Conservation (phyloP, 352 stramenopile genomes). For the Pythium scleroteichum region DNA sequence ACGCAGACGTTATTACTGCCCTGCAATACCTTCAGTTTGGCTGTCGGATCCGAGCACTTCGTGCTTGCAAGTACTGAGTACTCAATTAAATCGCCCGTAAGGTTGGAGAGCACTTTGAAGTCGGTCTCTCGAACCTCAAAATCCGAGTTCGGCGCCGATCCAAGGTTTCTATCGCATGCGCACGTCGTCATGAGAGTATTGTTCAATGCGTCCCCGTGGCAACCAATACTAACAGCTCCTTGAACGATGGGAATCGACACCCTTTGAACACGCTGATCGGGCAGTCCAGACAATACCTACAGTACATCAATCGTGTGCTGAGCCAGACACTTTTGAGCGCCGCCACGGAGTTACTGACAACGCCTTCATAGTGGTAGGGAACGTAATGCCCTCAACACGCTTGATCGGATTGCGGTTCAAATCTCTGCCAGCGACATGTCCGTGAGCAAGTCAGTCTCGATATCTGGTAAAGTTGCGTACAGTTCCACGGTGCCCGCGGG, state of each 20-base stretch:
- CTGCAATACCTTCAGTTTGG: neutral
- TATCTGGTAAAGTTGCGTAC: too few relatives aligned
- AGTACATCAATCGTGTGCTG: too few relatives aligned
- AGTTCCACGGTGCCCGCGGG: too few relatives aligned
- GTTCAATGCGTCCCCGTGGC: neutral
- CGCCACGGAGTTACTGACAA: too few relatives aligned
- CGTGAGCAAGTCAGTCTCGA: too few relatives aligned
- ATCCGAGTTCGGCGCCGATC: neutral
- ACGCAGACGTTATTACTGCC: neutral
- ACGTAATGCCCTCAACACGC: neutral
- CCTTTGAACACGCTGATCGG: too few relatives aligned
- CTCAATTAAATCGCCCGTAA: neutral
- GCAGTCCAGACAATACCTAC: too few relatives aligned
- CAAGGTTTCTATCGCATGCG: neutral
- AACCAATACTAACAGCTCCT: neutral
- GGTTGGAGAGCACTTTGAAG: conserved; percentile 3
- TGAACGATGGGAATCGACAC: too few relatives aligned
- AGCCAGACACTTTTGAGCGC: too few relatives aligned
- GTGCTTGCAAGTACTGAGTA: neutral
- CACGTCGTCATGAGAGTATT: neutral
- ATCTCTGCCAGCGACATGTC: neutral
- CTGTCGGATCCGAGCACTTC: neutral
- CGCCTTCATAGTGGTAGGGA: neutral
- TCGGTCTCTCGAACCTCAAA: conserved; percentile 17
- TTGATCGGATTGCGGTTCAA: neutral